Conservation (phyloP, 306 rosid species). For the Corylus avellana region DNA sequence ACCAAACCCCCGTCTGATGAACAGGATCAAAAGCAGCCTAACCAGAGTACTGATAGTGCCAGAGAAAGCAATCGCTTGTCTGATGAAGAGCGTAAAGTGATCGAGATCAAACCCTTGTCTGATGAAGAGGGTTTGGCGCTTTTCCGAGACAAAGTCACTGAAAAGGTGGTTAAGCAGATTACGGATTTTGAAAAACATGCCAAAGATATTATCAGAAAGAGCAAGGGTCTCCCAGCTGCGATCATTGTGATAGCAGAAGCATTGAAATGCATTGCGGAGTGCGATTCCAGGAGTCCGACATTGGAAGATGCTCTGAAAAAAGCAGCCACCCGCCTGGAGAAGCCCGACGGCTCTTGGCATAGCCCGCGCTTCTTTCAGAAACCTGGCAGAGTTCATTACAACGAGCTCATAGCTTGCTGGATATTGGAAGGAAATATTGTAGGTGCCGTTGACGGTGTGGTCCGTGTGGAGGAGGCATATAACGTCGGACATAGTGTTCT, state of each 20-base stretch:
- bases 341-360: conserved; percentile 29
- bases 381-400: conserved; percentile 29
- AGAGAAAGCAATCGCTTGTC: no score
- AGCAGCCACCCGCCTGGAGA: not conserved
- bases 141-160: not conserved
- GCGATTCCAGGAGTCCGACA: not conserved
- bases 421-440: conserved; percentile 38
- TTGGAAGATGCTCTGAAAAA: conserved; percentile 19
- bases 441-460: conserved; percentile 13
- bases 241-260: conserved; percentile 17
- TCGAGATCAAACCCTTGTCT: not conserved
- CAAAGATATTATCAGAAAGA: not conserved
- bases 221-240: not conserved
- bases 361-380: conserved; percentile 17
- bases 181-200: not conserved
- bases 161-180: not conserved
- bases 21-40: not conserved
- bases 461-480: conserved; percentile 17
- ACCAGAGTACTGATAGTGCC: conserved; percentile 7
- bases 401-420: conserved; percentile 41
- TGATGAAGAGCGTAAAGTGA: no score
- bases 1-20: no score
- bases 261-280: conserved; percentile 5
- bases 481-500: conserved; percentile 25
- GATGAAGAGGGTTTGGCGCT: not conserved